A percentile compares a stretch with the other conserved stretches of the same genome.
phyloP scores from a whole-genome alignment of 2,329 filamentous ascomycete genomes.

The Calonectria honghensis region DNA sequence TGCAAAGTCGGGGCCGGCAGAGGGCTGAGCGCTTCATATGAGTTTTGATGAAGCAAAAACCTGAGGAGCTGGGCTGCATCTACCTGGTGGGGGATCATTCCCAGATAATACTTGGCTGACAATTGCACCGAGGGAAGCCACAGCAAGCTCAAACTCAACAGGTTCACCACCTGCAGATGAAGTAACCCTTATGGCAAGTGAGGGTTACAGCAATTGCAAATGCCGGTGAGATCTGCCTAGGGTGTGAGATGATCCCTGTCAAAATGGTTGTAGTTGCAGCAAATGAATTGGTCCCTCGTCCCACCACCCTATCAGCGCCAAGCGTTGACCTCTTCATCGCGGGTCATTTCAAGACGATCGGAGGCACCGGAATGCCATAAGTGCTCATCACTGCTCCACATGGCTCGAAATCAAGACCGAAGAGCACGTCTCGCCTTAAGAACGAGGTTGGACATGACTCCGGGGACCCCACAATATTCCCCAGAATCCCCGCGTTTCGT shows the following conservation, averaged over 20 bases:
- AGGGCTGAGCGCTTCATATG: not conserved
- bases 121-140: not conserved
- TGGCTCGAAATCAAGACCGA: conserved; percentile 29
- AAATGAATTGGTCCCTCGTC: not conserved
- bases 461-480: conserved; percentile 27
- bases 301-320: not conserved
- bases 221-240: not conserved
- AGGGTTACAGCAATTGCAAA: not conserved
- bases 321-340: not conserved
- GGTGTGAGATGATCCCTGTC: not conserved
- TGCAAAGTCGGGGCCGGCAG: not conserved
- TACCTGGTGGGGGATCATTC: too few relatives aligned
- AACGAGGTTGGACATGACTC: not conserved
- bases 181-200: not conserved
- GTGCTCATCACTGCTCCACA: conserved; percentile 30
- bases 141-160: not conserved
- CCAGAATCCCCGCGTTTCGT: conserved; percentile 37
- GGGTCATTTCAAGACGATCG: conserved; percentile 12
- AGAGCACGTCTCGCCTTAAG: not conserved
- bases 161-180: not conserved
- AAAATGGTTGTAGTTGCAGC: not conserved
- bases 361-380: conserved; percentile 25
- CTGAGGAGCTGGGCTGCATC: not conserved
- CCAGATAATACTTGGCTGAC: not conserved
- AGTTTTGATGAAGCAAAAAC: not conserved